Base-by-base conservation (phyloP, 768 basidiomycete species). In the Tulasnella sp. region DNA sequence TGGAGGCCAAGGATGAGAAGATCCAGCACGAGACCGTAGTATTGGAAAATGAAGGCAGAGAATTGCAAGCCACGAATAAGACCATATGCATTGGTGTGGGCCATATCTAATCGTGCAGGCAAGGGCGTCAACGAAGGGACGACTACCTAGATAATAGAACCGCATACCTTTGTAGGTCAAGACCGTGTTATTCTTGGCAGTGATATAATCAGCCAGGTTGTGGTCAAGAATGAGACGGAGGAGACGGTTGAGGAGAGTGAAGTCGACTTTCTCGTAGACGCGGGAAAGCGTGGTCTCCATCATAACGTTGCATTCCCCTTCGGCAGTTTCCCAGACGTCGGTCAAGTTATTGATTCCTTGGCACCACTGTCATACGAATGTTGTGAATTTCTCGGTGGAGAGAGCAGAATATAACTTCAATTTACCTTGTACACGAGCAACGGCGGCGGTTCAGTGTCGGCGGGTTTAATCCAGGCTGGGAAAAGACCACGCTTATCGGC, bases 381-480 rank as follows among this genome's bases (percentile, higher is more conserved):
- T 40, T 38, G 76, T 79, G 16, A 72, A 19, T 8, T 79, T 24
- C 12, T 21, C 74, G 9, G 58, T 68, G 44, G 39, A 40, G 27
- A 52, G 19, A 68, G 16, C 10, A 6, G n/a, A 38, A 39, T 62
- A 27, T 18, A 48, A 74, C 18, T 16, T 52, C n/a, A 46, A 78
- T 82, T 44, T 81, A 88, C 88, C 85, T 98, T 99, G 88, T 98
- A 99, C 42, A 98, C 97, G 42, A 99, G 91, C 21, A 99, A 89
- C 3, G 97, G 97, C 0, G 97, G 96, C 3, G 97, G 97, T 83
- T 99, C 97, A 0, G 95, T 97, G 83, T 99, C 96, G 74, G 95
- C 94, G 36, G 98, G 98, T 87, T 99, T 99, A 85, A 99, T 98
- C 97, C 98, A 99, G 1, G 96, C 92, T 16, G 98, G 98, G 92